A percentile compares a stretch with the other conserved stretches of the same genome.
Conservation (phyloP, 768 basidiomycete species). For the Termitomyces sp. region DNA sequence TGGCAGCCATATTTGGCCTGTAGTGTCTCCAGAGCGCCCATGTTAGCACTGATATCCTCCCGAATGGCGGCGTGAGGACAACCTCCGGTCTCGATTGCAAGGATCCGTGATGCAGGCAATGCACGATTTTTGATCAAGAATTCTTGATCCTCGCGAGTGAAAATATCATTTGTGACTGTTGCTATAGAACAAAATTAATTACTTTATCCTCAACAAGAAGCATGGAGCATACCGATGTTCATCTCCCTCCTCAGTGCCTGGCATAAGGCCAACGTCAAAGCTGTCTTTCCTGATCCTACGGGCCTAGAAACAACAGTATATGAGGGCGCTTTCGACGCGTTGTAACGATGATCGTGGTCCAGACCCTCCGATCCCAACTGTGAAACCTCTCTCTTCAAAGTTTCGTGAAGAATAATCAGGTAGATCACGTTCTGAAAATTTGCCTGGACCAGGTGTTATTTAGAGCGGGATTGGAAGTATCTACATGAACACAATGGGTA, state of each 20-base stretch:
- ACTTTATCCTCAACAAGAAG: not conserved
- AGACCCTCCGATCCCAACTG: slow-evolving; percentile 96
- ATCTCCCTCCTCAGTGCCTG: slow-evolving; percentile 71
- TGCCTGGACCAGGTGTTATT: slow-evolving; percentile 45
- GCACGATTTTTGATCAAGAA: slow-evolving; percentile 93
- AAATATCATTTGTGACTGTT: slow-evolving; percentile 99
- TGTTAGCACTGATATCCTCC: slow-evolving; percentile 96
- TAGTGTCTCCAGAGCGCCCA: slow-evolving; percentile 91
- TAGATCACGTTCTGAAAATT: slow-evolving; percentile 86
- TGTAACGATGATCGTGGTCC: slow-evolving; percentile 15
- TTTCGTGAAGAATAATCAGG: slow-evolving; percentile 82
- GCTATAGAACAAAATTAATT: slow-evolving; percentile 36
- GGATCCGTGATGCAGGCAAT: slow-evolving; percentile 76
- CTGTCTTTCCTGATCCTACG: slow-evolving; percentile 98
- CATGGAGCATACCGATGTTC: slow-evolving; percentile 72
- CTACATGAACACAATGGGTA: slow-evolving; percentile 16
- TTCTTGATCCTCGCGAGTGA: slow-evolving; percentile 96
- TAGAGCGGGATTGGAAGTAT: not conserved
- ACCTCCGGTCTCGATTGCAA: slow-evolving; percentile 96
- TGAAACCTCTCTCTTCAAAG: slow-evolving; percentile 92
- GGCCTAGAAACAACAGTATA: slow-evolving; percentile 49
- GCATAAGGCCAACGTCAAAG: slow-evolving; percentile 87
- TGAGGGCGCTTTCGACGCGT: not conserved
- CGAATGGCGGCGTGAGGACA: slow-evolving; percentile 98
- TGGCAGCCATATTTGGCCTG: slow-evolving; percentile 90